Base-by-base conservation (phyloP, 2,329 filamentous ascomycete genomes). In the Massarina eburnea region DNA sequence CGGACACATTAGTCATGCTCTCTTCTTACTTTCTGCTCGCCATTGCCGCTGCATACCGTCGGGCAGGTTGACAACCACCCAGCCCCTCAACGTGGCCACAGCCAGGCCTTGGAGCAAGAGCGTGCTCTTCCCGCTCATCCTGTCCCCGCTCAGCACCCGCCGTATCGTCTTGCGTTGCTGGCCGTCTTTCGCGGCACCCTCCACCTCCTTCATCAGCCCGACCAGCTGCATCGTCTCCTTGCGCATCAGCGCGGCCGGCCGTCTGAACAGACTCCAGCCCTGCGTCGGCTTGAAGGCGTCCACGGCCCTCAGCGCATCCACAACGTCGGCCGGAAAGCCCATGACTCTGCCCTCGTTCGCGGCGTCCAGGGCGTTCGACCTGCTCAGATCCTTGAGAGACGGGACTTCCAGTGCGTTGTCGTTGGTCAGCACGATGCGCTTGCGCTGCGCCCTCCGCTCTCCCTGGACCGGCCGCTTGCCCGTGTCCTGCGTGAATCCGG, bases 281-380 rank as follows among this genome's bases (percentile, higher is more conserved):
- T 97, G 94, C 19, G 84, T 88, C 18, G 84, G 78, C 80, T 96
- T 95, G 78, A 99, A 99, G 3, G 89, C 91, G 66, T 95, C 89
- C 43, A 88, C 78, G n/a, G 84, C 81, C 60, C 91, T 81, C 74
- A 99, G 76, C 68, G 86, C 82, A 73, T 96, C 91, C 40, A 96
- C 80, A 40, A 90, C 74, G 1, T 74, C 72, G 33, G 84, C 82
- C 7, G 87, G 83, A 21, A 97, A 71, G 1, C 81, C 81, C 41
- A 90, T 73, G 22, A 97, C 80, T 49, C 80, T 80, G 27, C 88
- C 89, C 8, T 80, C 73, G 40, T 81, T 79, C 26, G 54, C 44
- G 9, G 53, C 52, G 39, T 55, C 61, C 32, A 66, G 45, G 1
- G 76, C 75, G 22, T 74, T 71, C 43, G 79, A 74, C 15, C 79